Base-by-base conservation (phyloP, 108 stramenopile genomes). In the Cyclostephanos invisitatus region DNA sequence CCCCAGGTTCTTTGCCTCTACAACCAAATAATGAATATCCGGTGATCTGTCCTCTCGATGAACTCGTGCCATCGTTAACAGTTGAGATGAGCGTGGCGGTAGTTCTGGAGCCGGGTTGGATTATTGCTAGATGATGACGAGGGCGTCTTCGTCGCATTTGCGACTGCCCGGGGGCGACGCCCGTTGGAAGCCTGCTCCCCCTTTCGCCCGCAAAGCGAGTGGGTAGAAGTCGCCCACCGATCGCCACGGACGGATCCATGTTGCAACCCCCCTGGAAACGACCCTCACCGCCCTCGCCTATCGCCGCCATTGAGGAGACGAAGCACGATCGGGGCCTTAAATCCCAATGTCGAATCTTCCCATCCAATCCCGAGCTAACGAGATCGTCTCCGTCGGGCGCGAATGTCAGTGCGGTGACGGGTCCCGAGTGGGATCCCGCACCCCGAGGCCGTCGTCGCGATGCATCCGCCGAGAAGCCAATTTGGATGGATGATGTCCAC, bases 261-360 rank as follows among this genome's bases (percentile, higher is more conserved):
- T 44, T 48, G 21, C 61, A 50, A 35, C 44, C 24, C 11, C 37
- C 54, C 21, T 28, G 49, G 24, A 25, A 25, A 12, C 54, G 40
- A 22, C 42, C 48, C 3, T 36, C 36, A 32, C 55, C 57, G 21
- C 24, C 24, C 0, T 20, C 12, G 14, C 67, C 40, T 0, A 46
- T 48, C 15, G 58, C 67, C 35, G 67, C 80, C 11, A 74, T 42
- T 51, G 78, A 22, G n/a, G 68, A 51, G 58, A 66, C 59, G 82
- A 75, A 77, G 72, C 84, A 60, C 68, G 84, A 74, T 55, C 73
- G 49, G 35, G 81, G 68, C 44, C 90, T 82, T 50, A 91, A 67
- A 72, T 94, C 87, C 92, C 92, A 94, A n/a, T 83, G 28, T 9
- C 71, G 36, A 14, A 94, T 62, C 25, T 72, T 62, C 35, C 87